Percentiles rank a stretch among this genome's conserved stretches.
Conservation (phyloP, 306 rosid genomes). For the Medicago truncatula region MtrunA17r5.0-ANR NC_053042.1:11106001-11106500, state of each 20-base stretch:
- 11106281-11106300: not conserved
- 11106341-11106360: slow-evolving; percentile 38
- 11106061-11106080: slow-evolving; percentile 8
- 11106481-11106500: too few species aligned
- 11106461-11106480: too few species aligned
- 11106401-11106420: not conserved
- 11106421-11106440: not conserved
- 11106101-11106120: slow-evolving; percentile 7
- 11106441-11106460: not conserved
- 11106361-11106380: not conserved
- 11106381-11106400: slow-evolving; percentile 3
- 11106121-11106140: not conserved
- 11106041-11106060: not conserved
- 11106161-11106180: not conserved
- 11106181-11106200: slow-evolving; percentile 19
- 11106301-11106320: slow-evolving; percentile 36
- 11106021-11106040: slow-evolving; percentile 25
- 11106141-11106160: slow-evolving; percentile 2
- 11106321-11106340: slow-evolving; percentile 24
- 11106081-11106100: slow-evolving; percentile 14
- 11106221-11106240: not conserved
- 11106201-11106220: slow-evolving; percentile 17
- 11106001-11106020: slow-evolving; percentile 6
- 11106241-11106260: not conserved
- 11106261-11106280: slow-evolving; percentile 7